Evolutionary conservation across 805 yeast species (phyloP).

Genomic region (Komagataella mondaviorum): DNA sequence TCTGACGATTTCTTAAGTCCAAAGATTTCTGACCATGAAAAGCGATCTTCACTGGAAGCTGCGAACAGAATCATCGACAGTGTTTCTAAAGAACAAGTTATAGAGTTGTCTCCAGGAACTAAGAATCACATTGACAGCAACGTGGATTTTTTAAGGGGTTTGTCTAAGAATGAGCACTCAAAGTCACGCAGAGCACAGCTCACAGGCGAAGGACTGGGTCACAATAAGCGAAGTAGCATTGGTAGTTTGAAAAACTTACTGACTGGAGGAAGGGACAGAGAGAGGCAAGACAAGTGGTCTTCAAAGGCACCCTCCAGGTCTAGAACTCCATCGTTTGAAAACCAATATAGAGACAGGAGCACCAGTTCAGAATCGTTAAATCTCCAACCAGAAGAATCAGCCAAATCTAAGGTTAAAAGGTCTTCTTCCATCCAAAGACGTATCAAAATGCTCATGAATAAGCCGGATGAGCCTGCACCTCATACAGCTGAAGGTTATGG

Average conservation of each 20-base stretch:
- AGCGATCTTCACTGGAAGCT: background rate
- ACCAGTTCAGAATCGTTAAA: slow-evolving; percentile 2
- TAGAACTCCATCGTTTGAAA: slow-evolving; percentile 2
- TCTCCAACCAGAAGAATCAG: background rate
- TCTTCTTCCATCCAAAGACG: slow-evolving; percentile 37
- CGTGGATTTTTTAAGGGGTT: slow-evolving; percentile 21
- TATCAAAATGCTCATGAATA: slow-evolving; percentile 33
- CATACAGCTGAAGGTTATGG: slow-evolving; percentile 80
- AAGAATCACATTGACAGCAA: slow-evolving; percentile 18
- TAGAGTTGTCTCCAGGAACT: slow-evolving; percentile 17
- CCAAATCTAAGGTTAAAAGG: slow-evolving; percentile 6
- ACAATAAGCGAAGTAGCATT: slow-evolving; percentile 20
- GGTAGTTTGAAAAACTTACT: slow-evolving; percentile 18
- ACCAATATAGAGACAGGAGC: slow-evolving; percentile 1
- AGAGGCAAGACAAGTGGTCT: slow-evolving; percentile 1
- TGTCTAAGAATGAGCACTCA: slow-evolving; percentile 20
- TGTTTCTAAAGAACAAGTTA: slow-evolving; percentile 17
- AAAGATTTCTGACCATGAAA: background rate
- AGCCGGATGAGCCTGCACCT: slow-evolving; percentile 27
- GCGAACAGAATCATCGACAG: slow-evolving; percentile 15
- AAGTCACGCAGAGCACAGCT: slow-evolving; percentile 10
- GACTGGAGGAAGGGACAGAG: slow-evolving; percentile 16
- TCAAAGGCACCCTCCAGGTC: slow-evolving; percentile 4
- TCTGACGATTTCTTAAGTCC: background rate
- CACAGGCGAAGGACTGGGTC: slow-evolving; percentile 5